Base-by-base conservation (phyloP, 192 early-diverging fungal species). In the Cladochytrium replicatum region DNA sequence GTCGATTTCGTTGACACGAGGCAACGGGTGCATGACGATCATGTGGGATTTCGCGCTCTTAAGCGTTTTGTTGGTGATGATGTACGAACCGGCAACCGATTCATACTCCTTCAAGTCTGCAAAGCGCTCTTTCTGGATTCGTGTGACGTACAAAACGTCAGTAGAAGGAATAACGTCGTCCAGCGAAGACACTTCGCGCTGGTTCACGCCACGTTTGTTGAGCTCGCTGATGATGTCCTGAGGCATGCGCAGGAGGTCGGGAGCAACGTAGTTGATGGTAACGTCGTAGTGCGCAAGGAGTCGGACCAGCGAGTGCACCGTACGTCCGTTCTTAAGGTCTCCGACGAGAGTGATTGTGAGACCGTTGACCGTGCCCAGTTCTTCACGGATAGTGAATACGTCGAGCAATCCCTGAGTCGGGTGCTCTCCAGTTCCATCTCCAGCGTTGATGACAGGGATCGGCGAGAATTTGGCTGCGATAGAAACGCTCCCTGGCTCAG, bases 351-450 rank as follows among this genome's bases (percentile, higher is more conserved):
- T 94, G 45, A 99, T 82, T 7, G 88, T 93, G 41, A 99, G 69
- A 6, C 92, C 92, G 66, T 95, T 95, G 39, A 95, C 88, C 22
- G 90, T 93, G 43, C 91, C 91, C 11, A 97, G 74, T 66, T 95
- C 94, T 75, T 78, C 77, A 60, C 52, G 74, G 54, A 93, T 91
- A 15, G 88, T 93, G 55, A 88, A 95, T 11, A 84, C 73, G 60
- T 99, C 95, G 46, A 98, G 73, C 73, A 98, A 88, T 37, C 93
- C 95, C 52, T 98, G 95, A 28, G 93, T 89, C 29, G 95, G 95
- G 69, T 98, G 95, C 76, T 98, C 95, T 28, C 95, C 95, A 30
- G 81, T 75, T 43, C 95, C 95, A 60, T 99, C 93, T 43, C 95
- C 95, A 29, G 91, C 95, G 54, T 95, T 96, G 64, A 99, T 86